Evolutionary conservation across 148 eudicot species (phyloP).

Genomic region (Camellia lanceoleosa): DNA sequence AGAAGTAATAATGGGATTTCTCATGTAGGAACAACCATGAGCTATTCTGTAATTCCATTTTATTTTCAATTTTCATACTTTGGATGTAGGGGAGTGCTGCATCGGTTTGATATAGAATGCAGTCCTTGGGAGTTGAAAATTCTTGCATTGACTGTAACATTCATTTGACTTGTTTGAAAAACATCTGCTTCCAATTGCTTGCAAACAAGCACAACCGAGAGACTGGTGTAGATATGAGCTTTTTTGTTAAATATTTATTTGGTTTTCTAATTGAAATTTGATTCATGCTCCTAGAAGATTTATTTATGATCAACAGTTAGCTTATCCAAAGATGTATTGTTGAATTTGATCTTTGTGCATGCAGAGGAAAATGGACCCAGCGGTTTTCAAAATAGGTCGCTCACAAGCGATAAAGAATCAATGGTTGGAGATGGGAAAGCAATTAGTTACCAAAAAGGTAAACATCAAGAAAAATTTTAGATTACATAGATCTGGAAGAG

Average conservation of each 20-base stretch:
- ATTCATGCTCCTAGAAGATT: neutral
- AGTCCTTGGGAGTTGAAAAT: neutral
- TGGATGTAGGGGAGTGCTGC: neutral
- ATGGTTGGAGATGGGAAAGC: slow-evolving; percentile 77
- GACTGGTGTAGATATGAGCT: neutral
- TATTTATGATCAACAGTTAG: neutral
- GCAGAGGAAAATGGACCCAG: slow-evolving; percentile 70
- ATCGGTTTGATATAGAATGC: neutral
- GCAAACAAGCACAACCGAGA: neutral
- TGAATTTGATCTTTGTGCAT: slow-evolving; percentile 17
- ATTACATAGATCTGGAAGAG: neutral
- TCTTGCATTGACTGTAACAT: neutral
- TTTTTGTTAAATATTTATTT: neutral
- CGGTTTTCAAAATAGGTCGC: slow-evolving; percentile 57
- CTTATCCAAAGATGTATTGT: neutral
- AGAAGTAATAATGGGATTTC: neutral
- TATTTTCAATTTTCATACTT: neutral
- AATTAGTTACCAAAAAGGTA: slow-evolving; percentile 65
- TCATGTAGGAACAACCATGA: neutral
- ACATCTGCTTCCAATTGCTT: neutral
- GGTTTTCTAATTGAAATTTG: neutral
- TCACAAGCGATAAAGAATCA: slow-evolving; percentile 70
- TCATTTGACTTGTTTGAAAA: neutral
- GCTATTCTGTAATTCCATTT: neutral
- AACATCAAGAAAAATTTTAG: neutral